Evolutionary conservation across 2,329 filamentous ascomycete species (phyloP).

Genomic region (Hymenoscyphus repandus): DNA sequence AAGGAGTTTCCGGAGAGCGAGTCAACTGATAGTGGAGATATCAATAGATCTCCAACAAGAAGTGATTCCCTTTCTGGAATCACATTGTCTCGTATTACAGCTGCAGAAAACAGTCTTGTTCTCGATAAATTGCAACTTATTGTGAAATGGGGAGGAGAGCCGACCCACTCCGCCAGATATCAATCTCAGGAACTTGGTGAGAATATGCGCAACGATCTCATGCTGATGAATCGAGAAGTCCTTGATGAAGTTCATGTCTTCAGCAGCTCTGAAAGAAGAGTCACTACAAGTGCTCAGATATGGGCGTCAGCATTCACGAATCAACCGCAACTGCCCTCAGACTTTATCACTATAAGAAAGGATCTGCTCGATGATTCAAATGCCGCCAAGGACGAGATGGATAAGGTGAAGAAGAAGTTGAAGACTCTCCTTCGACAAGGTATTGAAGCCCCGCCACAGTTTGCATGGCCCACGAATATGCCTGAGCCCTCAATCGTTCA

Average conservation of each 20-base stretch:
- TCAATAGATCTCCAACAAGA: constrained; percentile 50
- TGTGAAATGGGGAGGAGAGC: constrained; percentile 98
- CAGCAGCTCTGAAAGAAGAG: constrained; percentile 89
- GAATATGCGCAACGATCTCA: constrained; percentile 91
- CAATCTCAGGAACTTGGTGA: constrained; percentile 92
- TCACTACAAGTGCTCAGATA: constrained; percentile 94
- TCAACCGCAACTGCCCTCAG: constrained; percentile 75
- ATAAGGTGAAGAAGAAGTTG: constrained; percentile 99
- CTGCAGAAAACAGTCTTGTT: constrained; percentile 85
- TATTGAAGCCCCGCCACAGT: constrained; percentile 89
- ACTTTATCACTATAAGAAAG: constrained; percentile 87
- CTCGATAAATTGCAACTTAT: constrained; percentile 96
- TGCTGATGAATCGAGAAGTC: constrained; percentile 86
- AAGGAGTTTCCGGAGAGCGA: constrained; percentile 7
- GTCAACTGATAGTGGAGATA: constrained; percentile 26
- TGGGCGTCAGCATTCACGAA: constrained; percentile 88
- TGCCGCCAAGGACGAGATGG: constrained; percentile 97
- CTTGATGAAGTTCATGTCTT: constrained; percentile 91
- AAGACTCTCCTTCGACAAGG: constrained; percentile 88
- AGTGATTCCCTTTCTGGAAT: constrained; percentile 85
- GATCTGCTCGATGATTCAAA: constrained; percentile 96
- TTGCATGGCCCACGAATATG: constrained; percentile 95
- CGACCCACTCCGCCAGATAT: constrained; percentile 93
- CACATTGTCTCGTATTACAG: constrained; percentile 89
- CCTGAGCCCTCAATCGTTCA: constrained; percentile 93